Evolutionary conservation across 768 basidiomycete species (phyloP).

Genomic region (Auriscalpium orientale): DNA sequence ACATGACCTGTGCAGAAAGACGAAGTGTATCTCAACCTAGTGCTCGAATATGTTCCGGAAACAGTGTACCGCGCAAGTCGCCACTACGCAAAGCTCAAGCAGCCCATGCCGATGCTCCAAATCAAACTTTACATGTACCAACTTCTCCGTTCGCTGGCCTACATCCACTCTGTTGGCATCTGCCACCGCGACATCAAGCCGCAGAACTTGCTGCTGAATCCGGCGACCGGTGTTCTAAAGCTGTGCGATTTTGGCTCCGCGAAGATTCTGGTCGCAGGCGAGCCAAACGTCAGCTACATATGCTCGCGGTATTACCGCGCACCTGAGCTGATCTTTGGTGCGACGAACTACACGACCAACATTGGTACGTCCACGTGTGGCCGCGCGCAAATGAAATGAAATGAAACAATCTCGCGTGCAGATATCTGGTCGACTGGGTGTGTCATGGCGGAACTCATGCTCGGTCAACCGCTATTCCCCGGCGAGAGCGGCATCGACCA

Average conservation of each 20-base stretch:
- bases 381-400: too few species aligned
- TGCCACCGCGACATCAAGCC: conserved; percentile 99
- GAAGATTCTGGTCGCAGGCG: conserved; percentile 95
- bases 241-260: conserved; percentile 99
- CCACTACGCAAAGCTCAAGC: conserved; percentile 99
- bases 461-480: conserved; percentile 97
- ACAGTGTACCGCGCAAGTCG: conserved; percentile 98
- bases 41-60: conserved; percentile 98
- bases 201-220: conserved; percentile 96
- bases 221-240: conserved; percentile 93
- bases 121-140: conserved; percentile 99
- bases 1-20: conserved; percentile 65
- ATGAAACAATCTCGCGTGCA: conserved; percentile 22
- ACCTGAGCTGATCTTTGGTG: conserved; percentile 98
- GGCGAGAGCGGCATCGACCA: conserved; percentile 99
- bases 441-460: conserved; percentile 99
- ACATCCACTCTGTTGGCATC: conserved; percentile 99
- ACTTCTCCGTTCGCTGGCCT: conserved; percentile 93
- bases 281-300: conserved; percentile 99
- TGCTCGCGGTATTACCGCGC: conserved; percentile 99
- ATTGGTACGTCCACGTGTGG: conserved; percentile 56
- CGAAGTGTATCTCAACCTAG: conserved; percentile 98
- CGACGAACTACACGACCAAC: conserved; percentile 99
- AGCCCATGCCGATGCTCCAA: conserved; percentile 99
- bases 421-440: conserved; percentile 99